Evolutionary conservation across 495 filamentous ascomycete species (phyloP).

Genomic region (Achaetomiella virescens): DNA sequence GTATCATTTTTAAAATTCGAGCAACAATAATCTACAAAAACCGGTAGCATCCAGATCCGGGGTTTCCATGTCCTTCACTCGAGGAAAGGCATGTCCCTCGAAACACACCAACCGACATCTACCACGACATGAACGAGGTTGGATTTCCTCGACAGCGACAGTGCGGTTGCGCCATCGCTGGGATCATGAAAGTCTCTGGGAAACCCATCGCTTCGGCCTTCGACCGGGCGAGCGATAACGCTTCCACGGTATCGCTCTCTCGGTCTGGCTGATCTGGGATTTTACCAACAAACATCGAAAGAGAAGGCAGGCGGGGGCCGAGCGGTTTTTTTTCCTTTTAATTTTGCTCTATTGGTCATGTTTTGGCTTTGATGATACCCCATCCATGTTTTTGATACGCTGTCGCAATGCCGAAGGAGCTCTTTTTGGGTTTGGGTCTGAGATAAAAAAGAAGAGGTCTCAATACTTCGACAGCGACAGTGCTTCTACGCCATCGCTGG

Average conservation of each 20-base stretch:
- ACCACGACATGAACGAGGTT: slow-evolving; percentile 4
- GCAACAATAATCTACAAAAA: background rate
- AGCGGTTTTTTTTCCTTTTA: slow-evolving; percentile 14
- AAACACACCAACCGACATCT: slow-evolving; percentile 3
- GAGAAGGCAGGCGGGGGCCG: background rate
- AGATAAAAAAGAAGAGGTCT: slow-evolving; percentile 2
- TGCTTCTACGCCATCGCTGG: slow-evolving; percentile 55
- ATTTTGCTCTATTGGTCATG: slow-evolving; percentile 12
- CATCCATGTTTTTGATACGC: slow-evolving; percentile 52
- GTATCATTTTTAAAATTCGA: slow-evolving; percentile 5
- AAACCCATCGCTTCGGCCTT: slow-evolving; percentile 7
- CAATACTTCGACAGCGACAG: slow-evolving; percentile 46
- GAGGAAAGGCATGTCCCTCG: slow-evolving; percentile 11
- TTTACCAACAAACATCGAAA: slow-evolving; percentile 13
- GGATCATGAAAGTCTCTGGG: slow-evolving; percentile 22
- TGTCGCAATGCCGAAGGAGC: slow-evolving; percentile 25
- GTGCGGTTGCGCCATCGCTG: slow-evolving; percentile 41
- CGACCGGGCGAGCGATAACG: slow-evolving; percentile 33
- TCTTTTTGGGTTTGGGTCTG: slow-evolving; percentile 14
- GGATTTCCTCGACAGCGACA: slow-evolving; percentile 33
- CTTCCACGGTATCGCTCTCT: slow-evolving; percentile 14
- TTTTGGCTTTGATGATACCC: slow-evolving; percentile 48
- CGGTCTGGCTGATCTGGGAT: slow-evolving; percentile 14
- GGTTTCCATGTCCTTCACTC: slow-evolving; percentile 18
- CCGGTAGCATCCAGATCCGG: slow-evolving; percentile 8